Evolutionary conservation across 2,329 filamentous ascomycete species (phyloP), one percentile per base, ranked within the genome.

Genomic region (Sclerotinia minor): DNA sequence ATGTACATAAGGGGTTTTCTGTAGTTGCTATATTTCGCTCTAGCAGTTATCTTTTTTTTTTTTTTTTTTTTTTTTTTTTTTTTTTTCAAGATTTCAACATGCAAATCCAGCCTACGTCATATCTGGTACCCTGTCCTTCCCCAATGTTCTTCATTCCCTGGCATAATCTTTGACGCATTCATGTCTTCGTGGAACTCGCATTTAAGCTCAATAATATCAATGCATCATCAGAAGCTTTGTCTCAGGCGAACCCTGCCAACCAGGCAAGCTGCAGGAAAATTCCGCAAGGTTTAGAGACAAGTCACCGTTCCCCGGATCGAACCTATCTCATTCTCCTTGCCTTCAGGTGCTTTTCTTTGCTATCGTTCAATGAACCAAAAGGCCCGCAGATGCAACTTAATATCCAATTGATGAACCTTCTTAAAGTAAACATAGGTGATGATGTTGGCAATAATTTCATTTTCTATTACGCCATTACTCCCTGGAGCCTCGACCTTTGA

Each of bases 391-490:
- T 54, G n/a, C n/a, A 54, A 9, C 21, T n/a, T 9, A 19, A 41
- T 8, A 44, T 29, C 8, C 13, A 70, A 52, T 49, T 61, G 54
- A 61, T 70, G 17, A 65, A 70, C 54, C 15, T 69, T 19, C 57
- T 59, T 9, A 35, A 9, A 8, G 35, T 9, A 8, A 35, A 35
- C 35, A 35, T 9, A 1, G 35, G 7, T 35, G 35, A 35, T 35
- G 35, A 35, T 35, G 7, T 35, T 9, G 35, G 7, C 35, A 8
- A 35, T 8, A 9, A 9, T 8, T 35, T 7, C 9, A 6, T 1
- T 1, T 1, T 35, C 35, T 35, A 35, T 35, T 35, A 35, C 1
- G 35, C 35, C 9, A 8, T 35, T 35, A 35, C 35, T 35, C 7
- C 7, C 35, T 8, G 35, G 9, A 35, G 35, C 35, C 35, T 35